Conservation (phyloP, 768 basidiomycete species). For the Phlegmacium glaucopus region DNA sequence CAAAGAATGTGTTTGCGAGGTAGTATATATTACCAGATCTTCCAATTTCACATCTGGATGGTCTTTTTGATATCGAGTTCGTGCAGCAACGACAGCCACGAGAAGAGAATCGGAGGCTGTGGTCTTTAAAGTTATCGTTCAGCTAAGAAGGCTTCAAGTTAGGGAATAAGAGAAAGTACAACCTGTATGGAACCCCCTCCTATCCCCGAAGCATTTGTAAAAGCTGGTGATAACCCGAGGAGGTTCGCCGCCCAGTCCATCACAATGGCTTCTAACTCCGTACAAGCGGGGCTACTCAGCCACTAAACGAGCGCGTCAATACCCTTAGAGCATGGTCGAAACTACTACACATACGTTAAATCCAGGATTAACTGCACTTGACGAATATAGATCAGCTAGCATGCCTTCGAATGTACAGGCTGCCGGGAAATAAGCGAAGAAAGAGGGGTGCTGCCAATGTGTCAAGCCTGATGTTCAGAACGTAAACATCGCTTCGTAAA, state of each 20-base stretch:
- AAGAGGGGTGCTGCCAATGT: conserved; percentile 90
- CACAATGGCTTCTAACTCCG: conserved; percentile 82
- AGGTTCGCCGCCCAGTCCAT: conserved; percentile 92
- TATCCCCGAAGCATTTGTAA: conserved; percentile 58
- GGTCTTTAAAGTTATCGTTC: conserved; percentile 40
- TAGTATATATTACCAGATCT: conserved; percentile 80
- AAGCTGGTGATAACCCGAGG: conserved; percentile 65
- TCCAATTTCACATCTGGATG: conserved; percentile 48
- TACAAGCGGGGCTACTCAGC: conserved; percentile 86
- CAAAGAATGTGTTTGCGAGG: conserved; percentile 87
- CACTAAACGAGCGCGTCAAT: conserved; percentile 48
- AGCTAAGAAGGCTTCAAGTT: neutral
- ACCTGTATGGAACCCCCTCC: conserved; percentile 89
- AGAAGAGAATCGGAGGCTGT: conserved; percentile 85
- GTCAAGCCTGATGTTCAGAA: conserved; percentile 54
- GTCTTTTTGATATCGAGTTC: conserved; percentile 48
- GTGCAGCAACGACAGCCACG: conserved; percentile 76
- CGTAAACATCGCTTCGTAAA: neutral
- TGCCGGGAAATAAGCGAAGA: conserved; percentile 87
- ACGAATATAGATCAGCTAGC: conserved; percentile 79
- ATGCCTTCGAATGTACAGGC: conserved; percentile 79
- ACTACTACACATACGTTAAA: conserved; percentile 62
- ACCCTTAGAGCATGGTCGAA: neutral
- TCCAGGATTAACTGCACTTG: conserved; percentile 75
- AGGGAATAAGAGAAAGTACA: conserved; percentile 4